A percentile compares a stretch with the other conserved stretches of the same genome.
Conservation (phyloP, 768 basidiomycete genomes). For the Pseudohyphozyma bogoriensis region DNA sequence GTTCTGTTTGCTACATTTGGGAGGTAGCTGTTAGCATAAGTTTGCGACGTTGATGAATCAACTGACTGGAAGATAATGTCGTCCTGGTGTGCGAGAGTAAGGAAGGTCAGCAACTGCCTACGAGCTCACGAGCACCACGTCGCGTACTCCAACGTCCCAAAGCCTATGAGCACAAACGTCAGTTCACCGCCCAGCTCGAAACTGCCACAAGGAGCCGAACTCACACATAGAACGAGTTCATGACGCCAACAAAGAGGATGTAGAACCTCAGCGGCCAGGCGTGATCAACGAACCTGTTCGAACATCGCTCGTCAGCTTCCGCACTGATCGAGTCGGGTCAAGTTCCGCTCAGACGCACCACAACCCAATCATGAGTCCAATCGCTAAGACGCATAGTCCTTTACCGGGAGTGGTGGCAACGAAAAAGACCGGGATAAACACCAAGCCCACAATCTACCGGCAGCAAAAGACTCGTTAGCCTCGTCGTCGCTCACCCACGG, state of each 20-base stretch:
- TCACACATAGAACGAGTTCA: constrained; percentile 24
- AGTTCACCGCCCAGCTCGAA: too few species aligned
- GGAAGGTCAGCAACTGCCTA: not conserved
- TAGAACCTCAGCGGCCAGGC: constrained; percentile 20
- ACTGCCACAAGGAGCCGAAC: too few species aligned
- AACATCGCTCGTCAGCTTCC: too few species aligned
- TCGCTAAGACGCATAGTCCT: constrained; percentile 3
- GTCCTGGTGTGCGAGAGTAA: constrained; percentile 2
- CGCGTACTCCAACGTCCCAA: constrained; percentile 18
- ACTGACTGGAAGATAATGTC: constrained; percentile 24
- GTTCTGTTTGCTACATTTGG: not conserved
- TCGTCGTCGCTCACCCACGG: not conserved
- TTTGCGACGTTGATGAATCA: too few species aligned
- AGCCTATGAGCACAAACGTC: not conserved
- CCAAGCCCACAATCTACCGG: constrained; percentile 9
- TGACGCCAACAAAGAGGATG: constrained; percentile 29
- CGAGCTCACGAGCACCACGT: not conserved
- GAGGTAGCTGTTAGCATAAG: too few species aligned
- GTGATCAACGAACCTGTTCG: constrained; percentile 30
- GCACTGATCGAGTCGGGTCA: too few species aligned
- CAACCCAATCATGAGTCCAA: constrained; percentile 19
- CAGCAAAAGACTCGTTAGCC: not conserved
- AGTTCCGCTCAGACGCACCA: too few species aligned
- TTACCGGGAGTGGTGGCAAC: not conserved
- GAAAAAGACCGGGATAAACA: constrained; percentile 18